These are phyloP conservation scores for Zasmidium citrigriseum DNA, from an alignment of 2,329 filamentous ascomycete genomes.

Conservation along the genomic window DNA sequence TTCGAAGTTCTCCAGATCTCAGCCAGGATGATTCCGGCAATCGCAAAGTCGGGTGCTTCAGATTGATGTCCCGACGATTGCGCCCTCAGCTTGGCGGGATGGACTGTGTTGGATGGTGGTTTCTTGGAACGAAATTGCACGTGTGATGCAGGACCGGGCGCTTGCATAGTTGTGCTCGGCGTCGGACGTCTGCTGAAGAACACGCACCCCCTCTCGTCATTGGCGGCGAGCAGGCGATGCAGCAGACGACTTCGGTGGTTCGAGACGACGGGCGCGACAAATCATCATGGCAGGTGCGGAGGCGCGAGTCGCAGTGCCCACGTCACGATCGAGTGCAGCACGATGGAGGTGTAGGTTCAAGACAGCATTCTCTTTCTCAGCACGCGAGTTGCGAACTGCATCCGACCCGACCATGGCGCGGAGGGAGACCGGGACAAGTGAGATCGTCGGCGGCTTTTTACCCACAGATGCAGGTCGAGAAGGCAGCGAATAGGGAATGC, in stretches of 20 bases:
- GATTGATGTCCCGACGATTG: not conserved
- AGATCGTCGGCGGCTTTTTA: too few relatives aligned
- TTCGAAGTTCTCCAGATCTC: not conserved
- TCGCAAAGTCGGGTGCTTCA: not conserved
- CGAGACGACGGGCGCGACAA: too few relatives aligned
- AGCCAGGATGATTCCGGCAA: not conserved
- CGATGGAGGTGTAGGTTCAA: not conserved
- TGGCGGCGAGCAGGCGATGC: not conserved
- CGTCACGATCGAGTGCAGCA: not conserved
- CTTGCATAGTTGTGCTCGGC: too few relatives aligned
- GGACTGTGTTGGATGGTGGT: not conserved
- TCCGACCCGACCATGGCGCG: not conserved
- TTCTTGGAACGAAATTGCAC: not conserved
- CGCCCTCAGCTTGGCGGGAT: not conserved
- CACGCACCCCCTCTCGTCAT: not conserved
- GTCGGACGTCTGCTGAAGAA: not conserved
- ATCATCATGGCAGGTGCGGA: not conserved
- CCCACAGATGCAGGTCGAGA: too few relatives aligned
- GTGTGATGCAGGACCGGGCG: not conserved
- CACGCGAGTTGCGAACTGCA: not conserved
- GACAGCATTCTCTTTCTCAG: not conserved
- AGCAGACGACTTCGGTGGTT: not conserved
- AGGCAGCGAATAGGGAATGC: too few relatives aligned
- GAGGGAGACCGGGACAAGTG: too few relatives aligned
- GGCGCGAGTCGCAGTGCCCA: not conserved